Conservation (phyloP, 495 filamentous ascomycete genomes). For the Terfezia claveryi region DNA sequence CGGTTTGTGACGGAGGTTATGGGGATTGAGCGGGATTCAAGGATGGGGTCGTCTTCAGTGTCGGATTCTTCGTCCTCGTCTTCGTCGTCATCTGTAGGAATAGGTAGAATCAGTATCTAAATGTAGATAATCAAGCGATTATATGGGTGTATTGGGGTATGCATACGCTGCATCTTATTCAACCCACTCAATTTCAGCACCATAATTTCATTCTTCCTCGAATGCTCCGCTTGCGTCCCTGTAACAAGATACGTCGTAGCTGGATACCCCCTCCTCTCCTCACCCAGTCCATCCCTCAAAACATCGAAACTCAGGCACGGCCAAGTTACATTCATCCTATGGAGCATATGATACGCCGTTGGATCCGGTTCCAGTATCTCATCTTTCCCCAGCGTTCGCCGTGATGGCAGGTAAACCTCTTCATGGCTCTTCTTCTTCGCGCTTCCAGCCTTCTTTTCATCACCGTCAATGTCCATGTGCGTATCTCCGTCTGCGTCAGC, state of each 20-base stretch:
- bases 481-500: constrained; percentile 80
- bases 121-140: constrained; percentile 16
- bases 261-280: constrained; percentile 73
- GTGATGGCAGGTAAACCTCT: constrained; percentile 55
- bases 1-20: constrained; percentile 74
- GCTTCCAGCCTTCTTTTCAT: too few relatives aligned
- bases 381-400: constrained; percentile 64
- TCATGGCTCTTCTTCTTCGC: too few relatives aligned
- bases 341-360: constrained; percentile 88
- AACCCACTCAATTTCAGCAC: constrained; percentile 87
- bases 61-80: constrained; percentile 13
- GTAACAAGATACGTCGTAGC: constrained; percentile 83
- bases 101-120: constrained; percentile 20
- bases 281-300: constrained; percentile 65
- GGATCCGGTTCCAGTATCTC: constrained; percentile 78
- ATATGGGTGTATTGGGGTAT: not conserved
- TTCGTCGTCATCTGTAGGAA: constrained; percentile 35
- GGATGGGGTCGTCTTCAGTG: constrained; percentile 34
- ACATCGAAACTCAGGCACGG: constrained; percentile 94
- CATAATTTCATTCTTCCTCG: constrained; percentile 77
- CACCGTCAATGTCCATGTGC: constrained; percentile 38
- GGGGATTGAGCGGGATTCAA: constrained; percentile 76
- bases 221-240: constrained; percentile 74
- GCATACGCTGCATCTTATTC: constrained; percentile 50
- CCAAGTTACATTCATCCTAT: constrained; percentile 78